Evolutionary conservation across 495 filamentous ascomycete species (phyloP).

Genomic region (Xylaria grammica): DNA sequence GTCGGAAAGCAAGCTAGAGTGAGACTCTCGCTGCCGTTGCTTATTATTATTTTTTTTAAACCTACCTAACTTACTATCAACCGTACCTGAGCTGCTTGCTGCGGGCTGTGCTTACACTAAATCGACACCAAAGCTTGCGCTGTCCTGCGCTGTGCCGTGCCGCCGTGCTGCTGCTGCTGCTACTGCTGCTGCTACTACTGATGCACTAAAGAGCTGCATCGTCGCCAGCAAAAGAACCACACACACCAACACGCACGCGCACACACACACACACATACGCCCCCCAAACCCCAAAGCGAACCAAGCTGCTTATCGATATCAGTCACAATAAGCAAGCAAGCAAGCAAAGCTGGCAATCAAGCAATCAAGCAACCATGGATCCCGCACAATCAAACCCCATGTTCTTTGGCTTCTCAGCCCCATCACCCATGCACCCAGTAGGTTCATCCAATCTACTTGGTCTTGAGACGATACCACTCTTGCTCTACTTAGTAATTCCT

Average conservation of each 20-base stretch:
- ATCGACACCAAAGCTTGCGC: constrained; percentile 7
- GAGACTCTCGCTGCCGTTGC: constrained; percentile 3
- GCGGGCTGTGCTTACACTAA: too few relatives aligned
- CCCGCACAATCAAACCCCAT: constrained; percentile 40
- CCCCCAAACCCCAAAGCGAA: constrained; percentile 4
- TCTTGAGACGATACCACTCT: too few relatives aligned
- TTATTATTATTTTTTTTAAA: too few relatives aligned
- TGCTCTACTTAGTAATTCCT: not conserved
- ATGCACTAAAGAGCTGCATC: too few relatives aligned
- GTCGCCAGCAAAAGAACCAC: too few relatives aligned
- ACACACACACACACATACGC: not conserved
- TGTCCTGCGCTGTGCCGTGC: not conserved
- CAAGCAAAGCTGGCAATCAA: too few relatives aligned
- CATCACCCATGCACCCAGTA: constrained; percentile 34
- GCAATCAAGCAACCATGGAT: constrained; percentile 40
- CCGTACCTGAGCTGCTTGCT: too few relatives aligned
- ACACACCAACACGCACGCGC: not conserved
- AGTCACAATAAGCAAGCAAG: not conserved
- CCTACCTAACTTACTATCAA: too few relatives aligned
- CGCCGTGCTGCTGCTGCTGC: too few relatives aligned
- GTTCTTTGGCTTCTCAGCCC: constrained; percentile 40
- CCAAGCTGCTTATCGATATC: constrained; percentile 11
- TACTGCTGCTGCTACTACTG: too few relatives aligned
- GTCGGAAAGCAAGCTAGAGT: not conserved
- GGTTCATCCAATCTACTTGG: constrained; percentile 17